These are phyloP conservation scores for Auricularia auricula-judae DNA, from an alignment of 768 basidiomycete genomes.

Conservation along the genomic window DNA sequence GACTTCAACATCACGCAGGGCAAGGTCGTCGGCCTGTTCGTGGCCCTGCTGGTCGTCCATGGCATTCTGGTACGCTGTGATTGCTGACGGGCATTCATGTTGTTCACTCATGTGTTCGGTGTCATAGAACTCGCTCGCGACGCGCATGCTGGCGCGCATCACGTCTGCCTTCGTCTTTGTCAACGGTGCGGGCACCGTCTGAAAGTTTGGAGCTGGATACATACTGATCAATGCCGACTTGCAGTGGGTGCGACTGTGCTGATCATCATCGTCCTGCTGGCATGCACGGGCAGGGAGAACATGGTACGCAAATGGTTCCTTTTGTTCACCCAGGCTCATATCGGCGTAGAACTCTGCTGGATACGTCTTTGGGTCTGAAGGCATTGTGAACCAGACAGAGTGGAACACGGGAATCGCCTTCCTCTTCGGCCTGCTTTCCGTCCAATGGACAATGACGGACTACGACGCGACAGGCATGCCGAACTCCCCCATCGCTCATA, in stretches of 20 bases:
- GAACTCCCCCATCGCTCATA: no score
- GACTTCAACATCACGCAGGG: conserved; percentile 53
- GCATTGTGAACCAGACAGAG: conserved; percentile 69
- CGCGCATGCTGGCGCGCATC: conserved; percentile 60
- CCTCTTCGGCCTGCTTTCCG: conserved; percentile 72
- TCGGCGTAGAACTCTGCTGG: conserved; percentile 67
- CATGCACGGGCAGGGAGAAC: conserved; percentile 8
- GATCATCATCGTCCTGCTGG: conserved; percentile 28
- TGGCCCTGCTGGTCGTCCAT: conserved; percentile 64
- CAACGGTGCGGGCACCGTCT: conserved; percentile 57
- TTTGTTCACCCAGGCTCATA: no score
- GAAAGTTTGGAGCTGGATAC: conserved; percentile 21
- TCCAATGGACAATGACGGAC: conserved; percentile 81
- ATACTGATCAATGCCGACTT: conserved; percentile 2
- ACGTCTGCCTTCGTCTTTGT: conserved; percentile 77
- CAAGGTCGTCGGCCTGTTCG: conserved; percentile 70
- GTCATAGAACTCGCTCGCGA: conserved; percentile 55
- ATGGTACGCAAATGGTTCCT: conserved; percentile 22
- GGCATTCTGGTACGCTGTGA: conserved; percentile 45
- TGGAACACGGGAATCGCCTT: conserved; percentile 74
- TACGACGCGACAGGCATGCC: conserved; percentile 50
- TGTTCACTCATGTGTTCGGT: neutral
- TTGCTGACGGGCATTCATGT: no score
- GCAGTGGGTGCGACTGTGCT: conserved; percentile 5
- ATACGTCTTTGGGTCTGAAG: conserved; percentile 69